Percentiles rank a stretch among this genome's conserved stretches.
These are phyloP conservation scores for Suillus tomentosus DNA, from an alignment of 768 basidiomycete species.

Conservation along the genomic window DNA sequence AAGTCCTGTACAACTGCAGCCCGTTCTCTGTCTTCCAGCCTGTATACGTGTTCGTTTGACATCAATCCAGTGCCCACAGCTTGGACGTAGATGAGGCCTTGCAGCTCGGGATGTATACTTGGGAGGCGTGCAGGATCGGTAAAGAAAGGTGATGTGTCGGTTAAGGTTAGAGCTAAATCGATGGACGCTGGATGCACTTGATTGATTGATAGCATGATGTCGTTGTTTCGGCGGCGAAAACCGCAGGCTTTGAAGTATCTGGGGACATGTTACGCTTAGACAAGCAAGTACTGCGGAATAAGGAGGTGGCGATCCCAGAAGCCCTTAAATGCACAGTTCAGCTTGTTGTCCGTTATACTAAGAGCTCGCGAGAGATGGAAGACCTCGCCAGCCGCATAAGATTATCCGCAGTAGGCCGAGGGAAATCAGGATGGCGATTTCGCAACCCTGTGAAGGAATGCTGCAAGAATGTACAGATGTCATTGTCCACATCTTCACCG, in stretches of 20 bases:
- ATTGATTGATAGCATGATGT: neutral
- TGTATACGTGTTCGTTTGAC: constrained; percentile 7
- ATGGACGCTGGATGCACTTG: neutral
- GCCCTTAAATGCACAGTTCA: too few species aligned
- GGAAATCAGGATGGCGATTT: neutral
- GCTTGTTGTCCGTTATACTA: too few species aligned
- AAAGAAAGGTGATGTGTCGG: neutral
- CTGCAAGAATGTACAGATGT: neutral
- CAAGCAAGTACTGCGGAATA: neutral
- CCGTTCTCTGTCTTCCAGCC: neutral
- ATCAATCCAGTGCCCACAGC: constrained; percentile 7
- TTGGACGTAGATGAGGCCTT: constrained; percentile 4
- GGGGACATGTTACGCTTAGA: neutral
- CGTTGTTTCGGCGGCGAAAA: neutral
- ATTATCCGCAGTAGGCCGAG: neutral
- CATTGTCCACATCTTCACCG: neutral
- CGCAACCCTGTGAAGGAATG: neutral
- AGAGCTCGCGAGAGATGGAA: neutral
- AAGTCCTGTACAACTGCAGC: constrained; percentile 2
- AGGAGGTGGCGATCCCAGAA: too few species aligned
- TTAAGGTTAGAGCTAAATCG: constrained; percentile 1
- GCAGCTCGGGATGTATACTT: constrained; percentile 2
- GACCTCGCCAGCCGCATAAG: neutral
- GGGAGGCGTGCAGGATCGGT: neutral
- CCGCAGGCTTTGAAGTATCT: neutral